A percentile compares a stretch with the other conserved stretches of the same genome.
phyloP scores from a whole-genome alignment of 495 filamentous ascomycete genomes.

The Choiromyces venosus region DNA sequence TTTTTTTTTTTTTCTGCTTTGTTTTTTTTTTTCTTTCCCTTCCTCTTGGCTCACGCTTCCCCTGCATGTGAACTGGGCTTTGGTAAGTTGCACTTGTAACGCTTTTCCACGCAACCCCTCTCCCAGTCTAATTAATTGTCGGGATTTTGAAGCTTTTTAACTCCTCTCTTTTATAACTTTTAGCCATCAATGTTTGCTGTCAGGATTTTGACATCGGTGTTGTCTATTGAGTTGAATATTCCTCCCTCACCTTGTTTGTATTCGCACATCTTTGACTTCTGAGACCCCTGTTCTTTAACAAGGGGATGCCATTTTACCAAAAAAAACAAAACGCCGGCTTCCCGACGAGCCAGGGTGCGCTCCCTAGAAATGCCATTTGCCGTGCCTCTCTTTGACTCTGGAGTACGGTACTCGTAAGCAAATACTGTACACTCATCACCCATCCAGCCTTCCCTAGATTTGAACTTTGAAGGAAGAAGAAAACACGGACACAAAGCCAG shows the following conservation, averaged over 20 bases:
- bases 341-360: neutral
- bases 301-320: neutral
- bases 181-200: neutral
- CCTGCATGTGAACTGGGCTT: neutral
- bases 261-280: neutral
- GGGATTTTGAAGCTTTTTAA: neutral
- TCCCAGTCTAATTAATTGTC: neutral
- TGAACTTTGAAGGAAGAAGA: slow-evolving; percentile 1
- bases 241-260: neutral
- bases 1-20: neutral
- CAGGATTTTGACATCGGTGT: neutral
- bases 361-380: neutral
- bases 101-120: neutral
- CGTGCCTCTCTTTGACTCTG: neutral
- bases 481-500: slow-evolving; percentile 28
- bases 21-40: neutral
- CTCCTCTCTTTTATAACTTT: neutral
- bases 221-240: neutral
- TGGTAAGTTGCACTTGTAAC: neutral
- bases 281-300: neutral
- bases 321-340: neutral
- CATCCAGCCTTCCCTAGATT: neutral
- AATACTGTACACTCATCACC: neutral
- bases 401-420: neutral
- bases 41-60: neutral